Evolutionary conservation across 2,329 filamentous ascomycete species (phyloP), one percentile per base, ranked within the genome.

Genomic region (Ilyonectria destructans): DNA sequence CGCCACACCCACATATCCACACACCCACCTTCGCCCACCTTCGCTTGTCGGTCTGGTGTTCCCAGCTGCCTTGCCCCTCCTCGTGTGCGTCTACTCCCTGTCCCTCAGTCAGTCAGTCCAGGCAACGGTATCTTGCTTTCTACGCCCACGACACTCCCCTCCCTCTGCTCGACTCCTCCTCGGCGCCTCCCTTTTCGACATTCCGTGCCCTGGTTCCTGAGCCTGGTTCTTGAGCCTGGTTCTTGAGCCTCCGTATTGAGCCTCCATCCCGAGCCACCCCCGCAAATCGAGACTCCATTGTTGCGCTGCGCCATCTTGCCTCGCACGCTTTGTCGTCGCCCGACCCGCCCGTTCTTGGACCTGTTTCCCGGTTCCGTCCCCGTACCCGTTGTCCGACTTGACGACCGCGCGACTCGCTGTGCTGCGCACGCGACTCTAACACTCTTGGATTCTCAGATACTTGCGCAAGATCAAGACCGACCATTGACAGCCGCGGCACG

Each of bases 61-160:
- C 70, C 67, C 65, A 65, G 67, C 51, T 66, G 52, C 62, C 69
- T 67, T 73, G 74, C 74, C 74, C 74, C 74, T 75, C 74, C 67
- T 75, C 62, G 63, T 63, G 70, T 37, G 37, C 37, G 43, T 64
- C 26, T 2, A 68, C 54, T 58, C 59, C 69, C 54, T 61, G 55
- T 57, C 56, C 40, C 37, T 58, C 48, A 55, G 55, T 57, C 56
- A 31, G 29, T 58, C 48, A 55, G 46, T 31, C 46, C 21, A 67
- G 58, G 58, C 54, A 67, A 46, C 64, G 35, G 31, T 43, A 40
- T 62, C 23, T 58, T 54, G 37, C 58, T 58, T 31, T 46, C 37
- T 35, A 48, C 57, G 43, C 52, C 37, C 26, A 48, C 57, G 33
- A 40, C 31, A 49, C 46, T 67, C 46, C 33, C 19, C 46, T 67